A percentile compares a stretch with the other conserved stretches of the same genome.
These are phyloP conservation scores for Trametes pubescens DNA, from an alignment of 1,284 basidiomycete species.

Conservation along the genomic window DNA sequence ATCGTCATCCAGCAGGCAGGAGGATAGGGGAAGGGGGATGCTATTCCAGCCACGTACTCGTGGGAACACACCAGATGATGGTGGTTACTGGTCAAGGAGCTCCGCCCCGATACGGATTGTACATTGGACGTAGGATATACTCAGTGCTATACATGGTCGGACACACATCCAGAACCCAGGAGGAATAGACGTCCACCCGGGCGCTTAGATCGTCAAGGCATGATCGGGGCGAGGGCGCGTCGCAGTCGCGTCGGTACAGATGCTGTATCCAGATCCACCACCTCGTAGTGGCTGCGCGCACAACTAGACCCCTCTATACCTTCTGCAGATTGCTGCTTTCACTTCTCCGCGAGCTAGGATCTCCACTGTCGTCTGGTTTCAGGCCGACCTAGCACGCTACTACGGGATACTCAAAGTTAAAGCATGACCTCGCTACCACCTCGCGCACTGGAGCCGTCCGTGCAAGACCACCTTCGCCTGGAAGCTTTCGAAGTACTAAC, in stretches of 20 bases:
- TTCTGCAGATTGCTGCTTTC: neutral
- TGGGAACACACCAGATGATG: too few relatives aligned
- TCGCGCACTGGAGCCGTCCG: constrained; percentile 39
- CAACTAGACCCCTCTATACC: neutral
- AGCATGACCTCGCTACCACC: constrained; percentile 3
- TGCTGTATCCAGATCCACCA: neutral
- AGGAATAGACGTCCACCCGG: neutral
- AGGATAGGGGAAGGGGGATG: too few relatives aligned
- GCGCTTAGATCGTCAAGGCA: neutral
- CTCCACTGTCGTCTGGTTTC: neutral
- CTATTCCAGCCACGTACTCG: too few relatives aligned
- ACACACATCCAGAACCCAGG: neutral
- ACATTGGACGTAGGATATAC: constrained; percentile 14
- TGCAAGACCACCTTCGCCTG: constrained; percentile 41
- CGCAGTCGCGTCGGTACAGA: neutral
- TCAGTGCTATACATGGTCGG: neutral
- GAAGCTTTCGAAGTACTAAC: constrained; percentile 42
- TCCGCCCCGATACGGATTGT: too few relatives aligned
- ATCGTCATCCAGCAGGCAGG: too few relatives aligned
- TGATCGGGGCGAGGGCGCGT: neutral
- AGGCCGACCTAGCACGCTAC: neutral
- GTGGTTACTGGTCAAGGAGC: too few relatives aligned
- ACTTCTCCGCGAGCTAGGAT: neutral
- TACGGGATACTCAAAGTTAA: neutral
- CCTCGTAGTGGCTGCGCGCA: neutral